Evolutionary conservation across 73 alveolate genomes (phyloP), one percentile per base, ranked within the genome.

Genomic region (Tetrahymena thermophila): DNA sequence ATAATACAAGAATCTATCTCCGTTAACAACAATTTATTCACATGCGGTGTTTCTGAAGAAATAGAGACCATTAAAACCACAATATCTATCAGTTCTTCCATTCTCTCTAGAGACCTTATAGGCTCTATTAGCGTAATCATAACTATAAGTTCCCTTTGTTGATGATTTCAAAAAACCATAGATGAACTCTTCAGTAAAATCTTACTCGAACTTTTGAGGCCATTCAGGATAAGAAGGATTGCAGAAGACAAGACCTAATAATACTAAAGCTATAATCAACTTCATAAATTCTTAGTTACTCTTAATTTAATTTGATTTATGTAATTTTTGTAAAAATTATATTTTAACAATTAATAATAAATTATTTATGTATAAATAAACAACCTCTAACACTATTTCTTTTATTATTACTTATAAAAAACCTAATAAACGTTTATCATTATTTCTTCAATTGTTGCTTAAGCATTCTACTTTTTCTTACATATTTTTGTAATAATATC

Each of bases 41-140:
- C 98, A 96, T n/a, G 97, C 96, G 56, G 97, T 95, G 89, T 96
- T 94, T 19, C 38, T 35, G 83, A 50, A 35, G 28, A 38, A 38
- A 35, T 95, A 55, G 13, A 28, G 42, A 57, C 98, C 98, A 42
- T 96, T 96, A 43, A 93, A 35, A 40, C 97, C 98, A 40, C 98
- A 96, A 85, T 95, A 96, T 85, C 97, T 71, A 85, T 96, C 98
- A 93, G 94, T 38, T 37, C 96, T 96, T 35, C 98, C 98, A 93
- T 96, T 96, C 42, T 95, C 97, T 85, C 98, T 93, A 25, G 85
- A 85, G 16, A 96, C 94, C 25, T 96, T 85, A 35, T 96, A 95
- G 44, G 96, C 94, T 34, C 85, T 56, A 40, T 94, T 43, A 19
- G 94, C 85, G 38, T n/a, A 93, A 84, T 96, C 96, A 84, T 96